Evolutionary conservation across 2,329 filamentous ascomycete species (phyloP), one percentile per base, ranked within the genome.

Genomic region (Calonectria multiphialidica): DNA sequence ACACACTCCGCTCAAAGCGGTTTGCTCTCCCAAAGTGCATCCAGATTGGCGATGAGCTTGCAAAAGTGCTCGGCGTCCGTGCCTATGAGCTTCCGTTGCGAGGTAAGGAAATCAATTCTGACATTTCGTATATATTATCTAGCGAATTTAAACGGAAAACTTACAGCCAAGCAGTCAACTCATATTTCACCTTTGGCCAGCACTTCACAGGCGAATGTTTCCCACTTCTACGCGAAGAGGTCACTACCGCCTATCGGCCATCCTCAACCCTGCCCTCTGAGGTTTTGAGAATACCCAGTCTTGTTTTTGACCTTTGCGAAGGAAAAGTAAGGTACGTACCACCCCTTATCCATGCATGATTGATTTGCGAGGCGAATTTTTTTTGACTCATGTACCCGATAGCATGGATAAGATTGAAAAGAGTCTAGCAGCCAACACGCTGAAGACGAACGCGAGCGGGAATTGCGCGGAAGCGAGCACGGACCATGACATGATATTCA

Each of bases 11-110:
- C 49, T 78, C 77, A 55, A 78, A 78, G 50, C 74, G 77, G 55
- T 78, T 78, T n/a, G 77, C 77, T 23, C 67, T 78, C 8, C 77
- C 77, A 40, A 78, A 78, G 45, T 79, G 77, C 75, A 78, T 78
- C 47, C 74, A 79, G 66, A 78, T 78, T 47, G 77, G 74, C 25
- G 77, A 78, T 50, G 77, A 78, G 59, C 77, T 78, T 63, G 75
- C 74, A 42, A 72, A 72, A 66, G 75, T 76, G 44, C 74, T 78
- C n/a, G 77, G 77, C 15, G 70, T 66, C 7, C 71, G 77, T 40
- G 77, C 77, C 21, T 79, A 78, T 55, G 77, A 78, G 59, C 77
- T 78, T 72, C 77, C 77, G 23, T 73, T 78, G 67, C 73, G 77
- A 79, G 77, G 77, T 78, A 76, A 62, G 68, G 23, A 28, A 66